phyloP scores from a whole-genome alignment of 768 basidiomycete genomes.

The Chiua virens region DNA sequence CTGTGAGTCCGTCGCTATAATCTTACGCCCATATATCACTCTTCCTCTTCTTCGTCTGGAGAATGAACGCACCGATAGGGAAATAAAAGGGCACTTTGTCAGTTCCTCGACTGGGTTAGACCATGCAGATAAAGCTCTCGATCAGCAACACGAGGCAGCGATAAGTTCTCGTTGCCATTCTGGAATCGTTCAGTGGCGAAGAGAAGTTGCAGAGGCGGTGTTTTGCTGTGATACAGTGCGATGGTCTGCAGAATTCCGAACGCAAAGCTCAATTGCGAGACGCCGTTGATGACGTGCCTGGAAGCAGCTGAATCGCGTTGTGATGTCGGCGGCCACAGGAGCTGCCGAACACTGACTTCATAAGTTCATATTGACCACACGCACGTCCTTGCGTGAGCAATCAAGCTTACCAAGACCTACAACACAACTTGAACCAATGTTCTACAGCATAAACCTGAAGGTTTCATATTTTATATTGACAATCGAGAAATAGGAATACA shows the following conservation, averaged over 20 bases:
- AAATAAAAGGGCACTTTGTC: neutral
- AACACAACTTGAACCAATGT: no score
- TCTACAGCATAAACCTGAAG: no score
- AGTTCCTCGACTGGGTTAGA: neutral
- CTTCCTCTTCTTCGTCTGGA: slow-evolving; percentile 5
- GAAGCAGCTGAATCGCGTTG: neutral
- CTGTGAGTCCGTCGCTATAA: slow-evolving; percentile 7
- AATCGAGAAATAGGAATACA: no score
- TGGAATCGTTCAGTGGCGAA: slow-evolving; percentile 1
- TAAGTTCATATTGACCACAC: no score
- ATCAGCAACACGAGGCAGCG: slow-evolving; percentile 14
- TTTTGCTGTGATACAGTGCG: slow-evolving; percentile 1
- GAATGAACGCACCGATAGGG: slow-evolving; percentile 2
- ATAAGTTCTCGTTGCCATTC: slow-evolving; percentile 2
- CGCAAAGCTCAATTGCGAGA: neutral
- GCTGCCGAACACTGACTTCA: no score
- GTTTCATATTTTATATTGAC: no score
- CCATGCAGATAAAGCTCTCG: slow-evolving; percentile 4
- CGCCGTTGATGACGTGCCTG: neutral
- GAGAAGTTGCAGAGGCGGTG: slow-evolving; percentile 8
- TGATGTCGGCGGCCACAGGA: neutral
- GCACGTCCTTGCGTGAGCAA: no score
- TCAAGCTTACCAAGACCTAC: no score
- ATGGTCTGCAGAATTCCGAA: neutral
- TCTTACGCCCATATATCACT: neutral